These are phyloP conservation scores for Fraxinus anomala DNA, from an alignment of 257 asterid genomes.

Conservation along the genomic window DNA sequence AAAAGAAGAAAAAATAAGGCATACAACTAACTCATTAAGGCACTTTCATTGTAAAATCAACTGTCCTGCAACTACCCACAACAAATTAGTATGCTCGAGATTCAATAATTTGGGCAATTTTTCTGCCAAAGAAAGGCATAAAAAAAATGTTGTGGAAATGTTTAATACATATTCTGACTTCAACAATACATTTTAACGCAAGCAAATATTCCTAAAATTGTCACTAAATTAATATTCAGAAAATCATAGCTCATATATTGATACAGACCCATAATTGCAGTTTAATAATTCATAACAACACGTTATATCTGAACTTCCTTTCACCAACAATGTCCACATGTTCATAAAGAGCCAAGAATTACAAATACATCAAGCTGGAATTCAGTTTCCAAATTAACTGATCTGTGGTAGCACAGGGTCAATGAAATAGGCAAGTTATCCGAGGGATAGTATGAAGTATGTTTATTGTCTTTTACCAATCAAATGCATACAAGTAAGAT, in stretches of 20 bases:
- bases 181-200: not conserved
- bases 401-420: not conserved
- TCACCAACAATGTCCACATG: constrained; percentile 2
- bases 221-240: not conserved
- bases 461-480: not conserved
- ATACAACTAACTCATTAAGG: constrained; percentile 13
- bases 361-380: not conserved
- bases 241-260: not conserved
- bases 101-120: not conserved
- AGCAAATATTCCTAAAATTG: not conserved
- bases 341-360: not conserved
- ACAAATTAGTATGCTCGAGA: constrained; percentile 13
- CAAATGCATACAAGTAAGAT: not conserved
- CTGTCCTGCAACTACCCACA: not conserved
- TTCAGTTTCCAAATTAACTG: not conserved
- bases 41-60: constrained; percentile 7
- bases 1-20: constrained; percentile 11
- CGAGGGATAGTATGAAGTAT: not conserved
- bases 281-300: not conserved
- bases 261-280: not conserved
- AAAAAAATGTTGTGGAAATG: not conserved
- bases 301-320: not conserved
- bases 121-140: constrained; percentile 7
- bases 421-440: constrained; percentile 17
- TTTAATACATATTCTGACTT: not conserved